phyloP scores from a whole-genome alignment of 2,329 filamentous ascomycete genomes.

The Diaporthe sp. region DNA sequence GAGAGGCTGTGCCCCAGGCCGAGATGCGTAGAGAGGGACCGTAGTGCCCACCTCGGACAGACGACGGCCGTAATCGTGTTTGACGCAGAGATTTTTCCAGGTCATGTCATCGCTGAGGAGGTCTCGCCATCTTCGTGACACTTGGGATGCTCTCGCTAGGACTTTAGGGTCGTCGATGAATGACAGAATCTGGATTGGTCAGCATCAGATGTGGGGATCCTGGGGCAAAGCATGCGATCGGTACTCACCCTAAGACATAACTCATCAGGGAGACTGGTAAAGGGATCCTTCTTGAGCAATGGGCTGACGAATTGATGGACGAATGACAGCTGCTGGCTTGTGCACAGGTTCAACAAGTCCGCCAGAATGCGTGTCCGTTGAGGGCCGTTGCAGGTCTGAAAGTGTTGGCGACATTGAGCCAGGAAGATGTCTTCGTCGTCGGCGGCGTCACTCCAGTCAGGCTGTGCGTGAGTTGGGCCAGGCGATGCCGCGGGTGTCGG shows the following conservation, averaged over 20 bases:
- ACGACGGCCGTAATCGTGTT: slow-evolving; percentile 85
- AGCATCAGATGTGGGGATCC: neutral
- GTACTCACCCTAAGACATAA: slow-evolving; percentile 84
- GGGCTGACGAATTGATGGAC: slow-evolving; percentile 97
- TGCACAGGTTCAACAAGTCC: slow-evolving; percentile 92
- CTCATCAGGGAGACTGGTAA: slow-evolving; percentile 92
- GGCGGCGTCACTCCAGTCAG: slow-evolving; percentile 82
- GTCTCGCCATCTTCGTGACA: slow-evolving; percentile 95
- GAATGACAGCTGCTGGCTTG: slow-evolving; percentile 94
- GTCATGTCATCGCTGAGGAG: slow-evolving; percentile 96
- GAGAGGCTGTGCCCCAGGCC: slow-evolving; percentile 51
- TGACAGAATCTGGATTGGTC: slow-evolving; percentile 81
- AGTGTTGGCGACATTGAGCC: slow-evolving; percentile 83
- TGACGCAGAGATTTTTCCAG: slow-evolving; percentile 97
- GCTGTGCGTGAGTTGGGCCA: slow-evolving; percentile 71
- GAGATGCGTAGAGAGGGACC: slow-evolving; percentile 49
- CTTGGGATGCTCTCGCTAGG: slow-evolving; percentile 91
- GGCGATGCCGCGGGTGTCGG: slow-evolving; percentile 77
- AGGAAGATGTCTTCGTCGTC: slow-evolving; percentile 88
- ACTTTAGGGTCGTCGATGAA: slow-evolving; percentile 98
- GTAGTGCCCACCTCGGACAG: slow-evolving; percentile 65
- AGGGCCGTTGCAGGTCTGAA: slow-evolving; percentile 80
- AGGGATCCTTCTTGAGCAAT: slow-evolving; percentile 94
- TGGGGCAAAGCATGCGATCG: no score
- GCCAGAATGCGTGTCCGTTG: slow-evolving; percentile 87